Evolutionary conservation across 208 protist genomes (phyloP), one percentile per base, ranked within the genome.

Genomic region (Acanthamoeba triangularis): DNA sequence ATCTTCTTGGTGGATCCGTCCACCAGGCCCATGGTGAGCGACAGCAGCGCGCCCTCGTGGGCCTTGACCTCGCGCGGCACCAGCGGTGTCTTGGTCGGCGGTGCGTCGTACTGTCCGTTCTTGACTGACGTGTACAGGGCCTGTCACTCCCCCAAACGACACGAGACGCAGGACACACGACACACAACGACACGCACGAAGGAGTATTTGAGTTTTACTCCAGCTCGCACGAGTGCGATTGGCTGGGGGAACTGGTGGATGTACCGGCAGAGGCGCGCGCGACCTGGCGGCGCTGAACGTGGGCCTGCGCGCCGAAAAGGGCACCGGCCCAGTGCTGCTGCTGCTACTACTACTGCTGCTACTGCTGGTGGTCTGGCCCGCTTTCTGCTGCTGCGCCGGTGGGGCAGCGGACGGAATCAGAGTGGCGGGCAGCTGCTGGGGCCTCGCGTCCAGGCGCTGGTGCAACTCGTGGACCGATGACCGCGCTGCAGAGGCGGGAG

Each of bases 1-100:
- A 92, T 69, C 59, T 92, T 92, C 37, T 92, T 92, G 14, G 85
- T 92, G 49, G 85, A 92, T 10, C 59, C 85, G 41, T 92, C 85
- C 14, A 92, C 47, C 61, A 92, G 33, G 59, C 85, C 47, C 85
- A 92, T 92, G n/a, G 85, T 92, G 18, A 92, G 85, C 23, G n/a
- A 28, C 61, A 74, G 16, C 52, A 10, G 3, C 2, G 41, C 14
- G 23, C 52, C 54, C 16, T 72, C 85, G 20, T 13, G 11, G 82
- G 82, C 85, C 18, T 92, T 74, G 16, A 69, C 85, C 30, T 87
- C 78, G 28, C 78, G 41, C 30, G 78, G 78, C 5, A 87, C 30
- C 11, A 87, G 78, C 28, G 78, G 41, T 20, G 28, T 30, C 49
- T 87, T 87, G 30, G 78, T 28, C 30, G 78, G 78, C 18, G 78